Percentiles rank a stretch among this genome's conserved stretches.
Evolutionary conservation across 208 protist species (phyloP).

Genomic region (Acanthamoeba castellanii): DNA sequence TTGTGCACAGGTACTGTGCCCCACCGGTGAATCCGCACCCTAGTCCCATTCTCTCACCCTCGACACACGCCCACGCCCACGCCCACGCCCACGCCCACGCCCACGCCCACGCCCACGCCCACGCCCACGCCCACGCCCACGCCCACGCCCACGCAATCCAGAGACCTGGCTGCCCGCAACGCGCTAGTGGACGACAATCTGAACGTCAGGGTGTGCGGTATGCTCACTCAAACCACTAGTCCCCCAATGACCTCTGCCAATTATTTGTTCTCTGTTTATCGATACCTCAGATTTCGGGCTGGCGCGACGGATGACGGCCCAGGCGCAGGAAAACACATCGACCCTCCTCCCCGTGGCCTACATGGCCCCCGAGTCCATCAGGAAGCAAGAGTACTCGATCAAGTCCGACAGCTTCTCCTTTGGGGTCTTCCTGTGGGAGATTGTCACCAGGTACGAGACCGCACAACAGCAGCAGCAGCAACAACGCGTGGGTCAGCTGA

Average conservation of each 20-base stretch:
- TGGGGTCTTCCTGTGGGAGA: not conserved
- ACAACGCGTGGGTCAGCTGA: too few species aligned
- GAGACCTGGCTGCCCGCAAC: not conserved
- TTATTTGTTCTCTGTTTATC: not conserved
- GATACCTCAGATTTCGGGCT: not conserved
- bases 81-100: too few species aligned
- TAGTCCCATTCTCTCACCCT: too few species aligned
- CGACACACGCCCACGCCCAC: too few species aligned
- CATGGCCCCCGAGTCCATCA: constrained; percentile 15
- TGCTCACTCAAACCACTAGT: not conserved
- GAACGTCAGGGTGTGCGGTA: not conserved
- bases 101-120: too few species aligned
- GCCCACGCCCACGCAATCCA: too few species aligned
- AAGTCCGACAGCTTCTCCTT: not conserved
- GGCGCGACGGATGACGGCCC: not conserved
- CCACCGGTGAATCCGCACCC: too few species aligned
- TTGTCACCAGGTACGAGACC: not conserved
- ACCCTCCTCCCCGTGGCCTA: not conserved
- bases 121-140: too few species aligned
- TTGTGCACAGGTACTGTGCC: not conserved
- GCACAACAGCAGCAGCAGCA: too few species aligned
- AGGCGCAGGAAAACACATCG: not conserved
- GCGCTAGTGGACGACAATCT: constrained; percentile 11
- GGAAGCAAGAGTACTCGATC: constrained; percentile 32
- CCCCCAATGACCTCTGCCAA: not conserved